These are phyloP conservation scores for Penicillium parvum DNA, from an alignment of 495 filamentous ascomycete genomes.

Conservation along the genomic window DNA sequence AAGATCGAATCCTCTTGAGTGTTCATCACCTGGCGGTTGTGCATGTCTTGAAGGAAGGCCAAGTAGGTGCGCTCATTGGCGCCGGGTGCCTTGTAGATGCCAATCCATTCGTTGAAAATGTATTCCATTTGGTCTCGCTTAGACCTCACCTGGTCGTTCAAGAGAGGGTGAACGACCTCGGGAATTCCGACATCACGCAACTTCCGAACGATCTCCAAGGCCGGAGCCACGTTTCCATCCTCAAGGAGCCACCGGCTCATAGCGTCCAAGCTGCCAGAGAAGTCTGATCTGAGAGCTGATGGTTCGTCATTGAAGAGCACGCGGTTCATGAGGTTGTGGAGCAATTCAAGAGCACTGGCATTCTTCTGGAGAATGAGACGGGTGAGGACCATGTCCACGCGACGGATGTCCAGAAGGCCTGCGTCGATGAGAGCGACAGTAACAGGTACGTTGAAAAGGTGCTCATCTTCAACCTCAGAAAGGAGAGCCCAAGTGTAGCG, in stretches of 20 bases:
- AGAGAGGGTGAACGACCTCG: constrained; percentile 43
- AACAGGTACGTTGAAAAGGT: constrained; percentile 72
- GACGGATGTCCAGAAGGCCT: constrained; percentile 69
- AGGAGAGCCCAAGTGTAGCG: constrained; percentile 63
- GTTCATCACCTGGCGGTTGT: constrained; percentile 63
- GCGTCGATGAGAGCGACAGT: constrained; percentile 71
- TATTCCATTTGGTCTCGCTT: constrained; percentile 85
- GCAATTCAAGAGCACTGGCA: constrained; percentile 64
- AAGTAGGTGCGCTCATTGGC: constrained; percentile 64
- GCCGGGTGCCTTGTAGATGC: constrained; percentile 68
- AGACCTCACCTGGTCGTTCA: constrained; percentile 46
- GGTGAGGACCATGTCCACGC: constrained; percentile 71
- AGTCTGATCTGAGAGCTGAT: constrained; percentile 75
- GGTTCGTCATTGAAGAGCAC: constrained; percentile 73
- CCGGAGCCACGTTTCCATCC: constrained; percentile 60
- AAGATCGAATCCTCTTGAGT: constrained; percentile 66
- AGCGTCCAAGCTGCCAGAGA: constrained; percentile 73
- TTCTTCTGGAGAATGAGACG: constrained; percentile 66
- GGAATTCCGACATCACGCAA: constrained; percentile 59
- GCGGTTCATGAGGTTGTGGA: constrained; percentile 69
- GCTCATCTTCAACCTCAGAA: constrained; percentile 64
- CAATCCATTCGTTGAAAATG: constrained; percentile 90
- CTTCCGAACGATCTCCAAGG: constrained; percentile 66
- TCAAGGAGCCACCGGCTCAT: constrained; percentile 78
- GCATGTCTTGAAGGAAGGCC: constrained; percentile 82